Evolutionary conservation across 1,284 basidiomycete species (phyloP).

Genomic region (Vanrija pseudolonga): DNA sequence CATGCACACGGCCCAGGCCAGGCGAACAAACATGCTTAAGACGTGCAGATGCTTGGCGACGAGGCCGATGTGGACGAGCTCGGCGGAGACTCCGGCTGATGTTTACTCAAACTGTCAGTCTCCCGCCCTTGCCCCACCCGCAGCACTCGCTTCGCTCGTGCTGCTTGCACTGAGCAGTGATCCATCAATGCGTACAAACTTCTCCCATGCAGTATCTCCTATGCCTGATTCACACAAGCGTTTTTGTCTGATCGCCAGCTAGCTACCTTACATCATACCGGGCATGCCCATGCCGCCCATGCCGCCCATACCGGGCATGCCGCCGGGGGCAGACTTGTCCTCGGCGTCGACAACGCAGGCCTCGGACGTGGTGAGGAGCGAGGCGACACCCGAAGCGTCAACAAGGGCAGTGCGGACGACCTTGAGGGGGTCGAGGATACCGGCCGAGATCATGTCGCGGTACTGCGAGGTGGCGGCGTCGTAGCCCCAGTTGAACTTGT

Average conservation of each 20-base stretch:
- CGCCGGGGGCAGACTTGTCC: conserved; percentile 60
- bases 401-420: conserved; percentile 88
- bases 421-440: conserved; percentile 92
- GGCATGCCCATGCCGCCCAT: conserved; percentile 59
- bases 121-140: no score
- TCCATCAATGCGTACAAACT: background rate
- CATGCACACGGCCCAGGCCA: no score
- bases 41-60: no score
- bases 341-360: conserved; percentile 89
- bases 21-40: no score
- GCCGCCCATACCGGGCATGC: conserved; percentile 48
- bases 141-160: no score
- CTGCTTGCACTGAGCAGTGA: background rate
- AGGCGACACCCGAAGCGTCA: conserved; percentile 79
- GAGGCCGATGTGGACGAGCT: no score
- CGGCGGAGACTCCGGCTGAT: no score
- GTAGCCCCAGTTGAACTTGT: conserved; percentile 79
- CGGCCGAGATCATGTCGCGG: conserved; percentile 87
- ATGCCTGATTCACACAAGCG: no score
- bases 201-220: background rate
- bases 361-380: conserved; percentile 88
- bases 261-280: conserved; percentile 5
- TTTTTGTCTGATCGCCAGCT: background rate
- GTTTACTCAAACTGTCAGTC: no score
- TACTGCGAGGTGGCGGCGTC: conserved; percentile 89